These are phyloP conservation scores for Lizanozyma gosingica DNA, from an alignment of 1,139 yeast species.

Conservation along the genomic window DNA sequence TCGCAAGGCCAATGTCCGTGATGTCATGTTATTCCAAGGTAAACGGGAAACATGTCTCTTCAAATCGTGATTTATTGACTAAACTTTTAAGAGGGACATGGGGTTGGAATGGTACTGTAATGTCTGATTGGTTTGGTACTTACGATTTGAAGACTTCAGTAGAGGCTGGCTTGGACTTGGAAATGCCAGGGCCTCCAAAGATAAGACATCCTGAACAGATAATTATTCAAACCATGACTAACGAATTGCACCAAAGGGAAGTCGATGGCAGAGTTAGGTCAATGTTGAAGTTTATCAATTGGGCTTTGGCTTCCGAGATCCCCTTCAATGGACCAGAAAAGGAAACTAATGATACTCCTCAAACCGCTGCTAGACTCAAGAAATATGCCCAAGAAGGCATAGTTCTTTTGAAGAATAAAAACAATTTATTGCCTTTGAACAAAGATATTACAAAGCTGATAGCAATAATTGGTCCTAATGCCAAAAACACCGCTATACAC, in stretches of 20 bases:
- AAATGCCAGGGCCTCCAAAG: slow-evolving; percentile 10
- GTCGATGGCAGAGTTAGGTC: slow-evolving; percentile 8
- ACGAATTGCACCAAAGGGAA: slow-evolving; percentile 6
- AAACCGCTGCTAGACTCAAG: slow-evolving; percentile 6
- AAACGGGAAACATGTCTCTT: slow-evolving; percentile 9
- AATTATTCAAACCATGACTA: slow-evolving; percentile 5
- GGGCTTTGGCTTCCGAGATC: slow-evolving; percentile 6
- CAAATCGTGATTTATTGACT: slow-evolving; percentile 4
- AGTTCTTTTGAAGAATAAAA: slow-evolving; percentile 8
- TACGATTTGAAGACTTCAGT: slow-evolving; percentile 7
- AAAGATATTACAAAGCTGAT: slow-evolving; percentile 3
- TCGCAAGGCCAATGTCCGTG: slow-evolving; percentile 7
- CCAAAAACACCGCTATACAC: slow-evolving; percentile 7
- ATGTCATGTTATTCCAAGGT: slow-evolving; percentile 10
- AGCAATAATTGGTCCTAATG: slow-evolving; percentile 10
- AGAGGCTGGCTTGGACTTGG: slow-evolving; percentile 9
- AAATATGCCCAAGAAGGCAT: slow-evolving; percentile 7
- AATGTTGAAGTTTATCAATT: slow-evolving; percentile 8
- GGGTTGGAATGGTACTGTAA: slow-evolving; percentile 9
- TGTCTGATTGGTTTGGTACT: slow-evolving; percentile 11
- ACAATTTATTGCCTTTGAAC: slow-evolving; percentile 7
- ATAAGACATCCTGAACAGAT: slow-evolving; percentile 3
- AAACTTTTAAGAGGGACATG: slow-evolving; percentile 8
- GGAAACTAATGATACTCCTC: slow-evolving; percentile 4
- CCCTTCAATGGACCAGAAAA: slow-evolving; percentile 4